Percentiles rank a stretch among this genome's conserved stretches.
Conservation (phyloP, 345 rosid species). For the Streptanthus diversifolius region DNA sequence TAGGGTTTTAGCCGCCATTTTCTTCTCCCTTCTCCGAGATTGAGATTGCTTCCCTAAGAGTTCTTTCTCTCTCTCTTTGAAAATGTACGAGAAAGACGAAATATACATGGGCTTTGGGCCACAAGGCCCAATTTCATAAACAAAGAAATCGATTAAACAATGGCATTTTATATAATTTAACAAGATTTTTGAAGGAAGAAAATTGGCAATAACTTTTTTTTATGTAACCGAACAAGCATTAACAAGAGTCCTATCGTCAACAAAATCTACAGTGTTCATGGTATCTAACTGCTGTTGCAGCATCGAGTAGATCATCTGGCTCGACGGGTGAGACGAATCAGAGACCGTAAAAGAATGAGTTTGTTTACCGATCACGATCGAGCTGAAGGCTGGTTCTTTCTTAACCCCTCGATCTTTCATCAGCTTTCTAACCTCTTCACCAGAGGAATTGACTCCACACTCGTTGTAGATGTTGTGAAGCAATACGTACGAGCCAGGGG, state of each 20-base stretch:
- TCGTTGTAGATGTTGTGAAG: conserved; percentile 41
- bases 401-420: conserved; percentile 43
- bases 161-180: not conserved
- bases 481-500: conserved; percentile 47
- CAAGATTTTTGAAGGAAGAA: not conserved
- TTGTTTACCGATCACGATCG: conserved; percentile 38
- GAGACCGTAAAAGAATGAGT: conserved; percentile 33
- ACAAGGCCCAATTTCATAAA: not conserved
- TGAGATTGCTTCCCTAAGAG: not conserved
- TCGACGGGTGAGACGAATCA: conserved; percentile 36
- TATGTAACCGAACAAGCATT: conserved; percentile 1
- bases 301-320: conserved; percentile 23
- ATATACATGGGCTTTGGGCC: conserved; percentile 22
- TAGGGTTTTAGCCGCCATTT: conserved; percentile 72
- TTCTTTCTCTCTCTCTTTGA: not conserved
- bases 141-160: not conserved
- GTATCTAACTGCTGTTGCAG: conserved; percentile 34
- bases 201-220: not conserved
- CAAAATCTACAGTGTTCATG: conserved; percentile 25
- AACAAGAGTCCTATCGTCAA: conserved; percentile 15
- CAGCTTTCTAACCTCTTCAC: conserved; percentile 33
- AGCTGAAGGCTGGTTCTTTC: conserved; percentile 57
- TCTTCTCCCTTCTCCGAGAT: conserved; percentile 17
- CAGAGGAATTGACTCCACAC: conserved; percentile 39
- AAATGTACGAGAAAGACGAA: conserved; percentile 8